These are phyloP conservation scores for Pseudomassariella vexata DNA, from an alignment of 2,329 filamentous ascomycete genomes.

Conservation along the genomic window DNA sequence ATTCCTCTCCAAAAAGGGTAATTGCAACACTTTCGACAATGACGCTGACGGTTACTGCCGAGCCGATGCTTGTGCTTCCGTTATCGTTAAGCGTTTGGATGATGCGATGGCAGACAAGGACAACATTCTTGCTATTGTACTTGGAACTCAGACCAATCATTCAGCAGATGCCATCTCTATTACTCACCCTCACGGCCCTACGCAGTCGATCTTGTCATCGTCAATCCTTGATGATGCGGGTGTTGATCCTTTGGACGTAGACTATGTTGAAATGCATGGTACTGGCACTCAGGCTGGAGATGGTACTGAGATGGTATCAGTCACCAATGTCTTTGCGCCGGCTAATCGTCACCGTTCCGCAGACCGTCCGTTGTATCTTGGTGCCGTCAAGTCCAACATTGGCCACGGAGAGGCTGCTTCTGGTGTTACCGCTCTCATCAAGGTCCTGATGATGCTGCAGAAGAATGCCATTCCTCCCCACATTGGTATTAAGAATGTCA, in stretches of 20 bases:
- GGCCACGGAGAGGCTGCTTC: slow-evolving; percentile 59
- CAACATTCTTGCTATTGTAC: slow-evolving; percentile 69
- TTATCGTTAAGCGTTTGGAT: slow-evolving; percentile 74
- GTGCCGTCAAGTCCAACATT: slow-evolving; percentile 59
- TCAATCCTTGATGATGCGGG: slow-evolving; percentile 66
- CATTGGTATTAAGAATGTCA: slow-evolving; percentile 58
- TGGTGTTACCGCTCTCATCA: slow-evolving; percentile 56
- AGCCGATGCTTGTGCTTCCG: slow-evolving; percentile 67
- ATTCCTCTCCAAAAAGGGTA: slow-evolving; percentile 70
- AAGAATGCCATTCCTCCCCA: slow-evolving; percentile 60
- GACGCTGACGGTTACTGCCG: slow-evolving; percentile 79
- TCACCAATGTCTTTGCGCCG: slow-evolving; percentile 51
- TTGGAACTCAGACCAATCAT: slow-evolving; percentile 73
- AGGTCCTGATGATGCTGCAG: slow-evolving; percentile 60
- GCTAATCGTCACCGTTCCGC: slow-evolving; percentile 37
- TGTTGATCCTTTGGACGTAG: slow-evolving; percentile 69
- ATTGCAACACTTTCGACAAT: slow-evolving; percentile 77
- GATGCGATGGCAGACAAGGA: slow-evolving; percentile 75
- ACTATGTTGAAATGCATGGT: slow-evolving; percentile 85
- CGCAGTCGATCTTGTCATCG: slow-evolving; percentile 67
- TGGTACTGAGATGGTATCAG: slow-evolving; percentile 73
- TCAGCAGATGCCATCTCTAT: slow-evolving; percentile 77
- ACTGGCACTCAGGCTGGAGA: slow-evolving; percentile 85
- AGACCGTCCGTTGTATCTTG: slow-evolving; percentile 53
- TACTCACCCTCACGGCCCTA: slow-evolving; percentile 73